phyloP scores from a whole-genome alignment of 305 asterid species.

The Fraxinus floribunda region DNA sequence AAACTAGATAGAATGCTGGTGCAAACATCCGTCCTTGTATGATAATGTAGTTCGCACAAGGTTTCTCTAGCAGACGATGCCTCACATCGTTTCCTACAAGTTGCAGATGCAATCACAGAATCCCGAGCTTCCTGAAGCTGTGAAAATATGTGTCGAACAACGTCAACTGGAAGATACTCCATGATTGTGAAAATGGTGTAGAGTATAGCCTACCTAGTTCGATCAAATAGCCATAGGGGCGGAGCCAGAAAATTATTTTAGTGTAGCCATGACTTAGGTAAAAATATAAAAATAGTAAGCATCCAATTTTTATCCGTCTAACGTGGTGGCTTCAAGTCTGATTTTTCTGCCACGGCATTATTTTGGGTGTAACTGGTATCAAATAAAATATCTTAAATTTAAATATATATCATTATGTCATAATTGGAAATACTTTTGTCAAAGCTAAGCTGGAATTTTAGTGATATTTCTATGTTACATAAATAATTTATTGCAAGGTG shows the following conservation, averaged over 20 bases:
- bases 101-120: constrained; percentile 77
- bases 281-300: too few species aligned
- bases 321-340: not conserved
- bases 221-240: not conserved
- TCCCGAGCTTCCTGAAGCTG: constrained; percentile 74
- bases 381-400: not conserved
- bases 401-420: not conserved
- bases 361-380: not conserved
- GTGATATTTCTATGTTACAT: not conserved
- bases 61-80: constrained; percentile 75
- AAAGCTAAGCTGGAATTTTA: not conserved
- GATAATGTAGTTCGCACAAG: constrained; percentile 66
- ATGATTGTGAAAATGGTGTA: too few species aligned
- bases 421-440: not conserved
- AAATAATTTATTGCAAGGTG: too few species aligned
- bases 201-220: too few species aligned
- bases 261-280: not conserved
- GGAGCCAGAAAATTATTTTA: not conserved
- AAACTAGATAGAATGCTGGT: constrained; percentile 78
- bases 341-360: not conserved
- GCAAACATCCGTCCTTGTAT: constrained; percentile 51
- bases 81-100: constrained; percentile 74
- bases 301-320: not conserved
- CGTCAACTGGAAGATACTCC: too few species aligned
- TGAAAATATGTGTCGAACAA: too few species aligned